phyloP scores from a whole-genome alignment of 2,329 filamentous ascomycete genomes.

The Blumeria graminis region DNA sequence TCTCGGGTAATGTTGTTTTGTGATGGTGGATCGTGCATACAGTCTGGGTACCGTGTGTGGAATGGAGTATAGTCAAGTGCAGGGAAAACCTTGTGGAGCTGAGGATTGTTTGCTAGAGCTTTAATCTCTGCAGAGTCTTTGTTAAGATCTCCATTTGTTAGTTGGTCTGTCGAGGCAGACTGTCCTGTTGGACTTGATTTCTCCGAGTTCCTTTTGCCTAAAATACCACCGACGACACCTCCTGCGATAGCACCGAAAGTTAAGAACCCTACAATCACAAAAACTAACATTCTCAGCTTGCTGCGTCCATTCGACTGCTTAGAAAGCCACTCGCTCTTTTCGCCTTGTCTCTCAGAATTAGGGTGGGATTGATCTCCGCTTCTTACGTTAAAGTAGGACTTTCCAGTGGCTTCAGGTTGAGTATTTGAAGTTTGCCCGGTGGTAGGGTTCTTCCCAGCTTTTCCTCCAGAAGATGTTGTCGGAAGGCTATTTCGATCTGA shows the following conservation, averaged over 20 bases:
- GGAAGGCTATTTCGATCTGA: slow-evolving; percentile 6
- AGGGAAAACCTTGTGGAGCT: slow-evolving; percentile 81
- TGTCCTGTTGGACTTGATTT: slow-evolving; percentile 14
- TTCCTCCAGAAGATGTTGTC: slow-evolving; percentile 13
- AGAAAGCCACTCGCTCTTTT: slow-evolving; percentile 42
- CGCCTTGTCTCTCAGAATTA: slow-evolving; percentile 13
- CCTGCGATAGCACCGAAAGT: slow-evolving; percentile 48
- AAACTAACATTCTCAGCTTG: slow-evolving; percentile 44
- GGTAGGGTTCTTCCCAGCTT: slow-evolving; percentile 13
- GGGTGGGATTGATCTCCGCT: neutral
- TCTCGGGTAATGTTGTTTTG: slow-evolving; percentile 92
- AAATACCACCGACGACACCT: slow-evolving; percentile 40
- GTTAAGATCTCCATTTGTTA: slow-evolving; percentile 43
- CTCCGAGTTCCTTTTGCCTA: slow-evolving; percentile 13
- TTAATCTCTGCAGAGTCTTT: slow-evolving; percentile 61
- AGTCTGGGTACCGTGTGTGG: slow-evolving; percentile 75
- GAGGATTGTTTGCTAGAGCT: slow-evolving; percentile 50
- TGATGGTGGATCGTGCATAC: slow-evolving; percentile 49
- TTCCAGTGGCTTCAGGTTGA: neutral
- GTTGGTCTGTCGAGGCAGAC: slow-evolving; percentile 33
- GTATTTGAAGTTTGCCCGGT: slow-evolving; percentile 5
- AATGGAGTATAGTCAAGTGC: slow-evolving; percentile 90
- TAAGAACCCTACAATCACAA: slow-evolving; percentile 35
- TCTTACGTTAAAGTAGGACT: too few relatives aligned
- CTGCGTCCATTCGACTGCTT: slow-evolving; percentile 37